Conservation (phyloP, 305 asterid species). For the Fraxinus xanthoxyloides region DNA sequence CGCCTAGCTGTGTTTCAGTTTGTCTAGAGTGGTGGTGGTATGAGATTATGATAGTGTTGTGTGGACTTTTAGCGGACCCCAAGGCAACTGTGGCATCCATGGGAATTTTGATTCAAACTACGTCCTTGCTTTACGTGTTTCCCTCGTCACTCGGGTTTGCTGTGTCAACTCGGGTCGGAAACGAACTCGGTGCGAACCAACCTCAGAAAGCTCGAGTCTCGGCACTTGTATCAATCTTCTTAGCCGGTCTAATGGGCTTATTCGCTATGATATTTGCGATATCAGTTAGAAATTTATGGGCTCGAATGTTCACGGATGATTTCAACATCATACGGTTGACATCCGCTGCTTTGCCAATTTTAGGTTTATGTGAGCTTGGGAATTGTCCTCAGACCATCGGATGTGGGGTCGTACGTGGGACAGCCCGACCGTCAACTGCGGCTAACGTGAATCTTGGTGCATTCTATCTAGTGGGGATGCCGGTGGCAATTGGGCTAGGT, state of each 20-base stretch:
- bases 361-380: slow-evolving; percentile 84
- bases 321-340: slow-evolving; percentile 52
- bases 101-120: slow-evolving; percentile 77
- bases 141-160: slow-evolving; percentile 72
- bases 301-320: slow-evolving; percentile 61
- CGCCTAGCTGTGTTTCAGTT: slow-evolving; percentile 79
- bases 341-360: slow-evolving; percentile 62
- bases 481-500: slow-evolving; percentile 72
- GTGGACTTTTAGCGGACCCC: slow-evolving; percentile 77
- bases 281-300: slow-evolving; percentile 49
- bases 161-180: slow-evolving; percentile 78
- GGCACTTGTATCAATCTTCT: slow-evolving; percentile 38
- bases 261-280: slow-evolving; percentile 56
- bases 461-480: slow-evolving; percentile 80
- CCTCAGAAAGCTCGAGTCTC: slow-evolving; percentile 61
- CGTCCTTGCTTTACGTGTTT: slow-evolving; percentile 65
- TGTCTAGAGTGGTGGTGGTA: slow-evolving; percentile 97
- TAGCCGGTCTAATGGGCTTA: slow-evolving; percentile 61
- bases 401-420: slow-evolving; percentile 81
- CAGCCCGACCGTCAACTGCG: slow-evolving; percentile 72
- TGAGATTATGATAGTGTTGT: slow-evolving; percentile 70
- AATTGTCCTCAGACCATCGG: slow-evolving; percentile 92
- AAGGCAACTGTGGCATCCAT: slow-evolving; percentile 76
- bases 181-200: slow-evolving; percentile 75
- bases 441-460: slow-evolving; percentile 91